A percentile compares a stretch with the other conserved stretches of the same genome.
phyloP scores from a whole-genome alignment of 352 stramenopile species.

The Hyaloperonospora arabidopsidis region DNA sequence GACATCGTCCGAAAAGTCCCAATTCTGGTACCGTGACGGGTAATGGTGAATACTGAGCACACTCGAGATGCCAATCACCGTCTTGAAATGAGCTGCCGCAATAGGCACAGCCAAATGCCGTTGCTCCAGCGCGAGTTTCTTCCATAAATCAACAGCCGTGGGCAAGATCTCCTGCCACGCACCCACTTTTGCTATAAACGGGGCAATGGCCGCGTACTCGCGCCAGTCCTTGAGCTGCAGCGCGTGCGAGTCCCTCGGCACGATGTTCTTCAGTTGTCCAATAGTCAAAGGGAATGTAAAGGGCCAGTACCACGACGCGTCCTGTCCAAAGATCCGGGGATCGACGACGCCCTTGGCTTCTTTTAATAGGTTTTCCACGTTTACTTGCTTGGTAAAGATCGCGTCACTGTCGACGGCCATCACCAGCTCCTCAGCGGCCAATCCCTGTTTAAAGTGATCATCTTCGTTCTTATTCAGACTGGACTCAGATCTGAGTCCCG shows the following conservation, averaged over 20 bases:
- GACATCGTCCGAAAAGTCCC: conserved; percentile 79
- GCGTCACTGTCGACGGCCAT: conserved; percentile 76
- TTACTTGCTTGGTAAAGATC: conserved; percentile 73
- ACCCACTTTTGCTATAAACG: conserved; percentile 57
- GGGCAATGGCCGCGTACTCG: conserved; percentile 56
- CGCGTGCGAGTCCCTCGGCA: conserved; percentile 38
- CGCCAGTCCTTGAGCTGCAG: conserved; percentile 57
- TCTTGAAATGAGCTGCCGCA: conserved; percentile 49
- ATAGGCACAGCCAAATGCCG: conserved; percentile 61
- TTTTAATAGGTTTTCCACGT: conserved; percentile 60
- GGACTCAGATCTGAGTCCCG: too few species aligned
- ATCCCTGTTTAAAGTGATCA: conserved; percentile 9
- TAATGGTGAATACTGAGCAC: conserved; percentile 75
- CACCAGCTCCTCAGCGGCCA: conserved; percentile 55
- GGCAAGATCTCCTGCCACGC: conserved; percentile 46
- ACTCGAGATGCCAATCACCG: conserved; percentile 53
- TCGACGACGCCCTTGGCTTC: conserved; percentile 65
- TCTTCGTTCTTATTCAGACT: too few species aligned
- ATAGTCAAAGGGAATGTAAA: conserved; percentile 35
- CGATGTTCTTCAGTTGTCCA: conserved; percentile 28
- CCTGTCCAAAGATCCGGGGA: conserved; percentile 54
- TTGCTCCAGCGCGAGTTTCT: conserved; percentile 41
- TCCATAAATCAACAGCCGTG: conserved; percentile 40
- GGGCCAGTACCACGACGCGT: conserved; percentile 76
- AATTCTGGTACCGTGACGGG: conserved; percentile 79